Conservation (phyloP, 2,329 filamentous ascomycete genomes). For the Colletotrichum sp. region DNA sequence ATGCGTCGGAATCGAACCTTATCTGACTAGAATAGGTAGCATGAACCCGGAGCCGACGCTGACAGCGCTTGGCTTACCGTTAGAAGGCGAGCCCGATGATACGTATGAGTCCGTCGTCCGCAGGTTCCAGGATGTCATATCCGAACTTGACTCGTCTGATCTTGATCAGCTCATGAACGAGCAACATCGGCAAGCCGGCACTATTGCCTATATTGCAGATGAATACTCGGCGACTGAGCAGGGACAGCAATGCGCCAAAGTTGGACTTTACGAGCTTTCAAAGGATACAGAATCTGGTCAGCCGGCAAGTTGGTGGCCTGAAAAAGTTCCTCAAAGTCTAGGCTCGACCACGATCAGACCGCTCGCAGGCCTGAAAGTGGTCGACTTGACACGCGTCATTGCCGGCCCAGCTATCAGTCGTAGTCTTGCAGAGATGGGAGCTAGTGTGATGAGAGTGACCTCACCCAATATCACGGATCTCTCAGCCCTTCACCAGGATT, state of each 20-base stretch:
- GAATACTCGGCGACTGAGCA: slow-evolving; percentile 30
- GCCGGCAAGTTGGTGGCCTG: slow-evolving; percentile 45
- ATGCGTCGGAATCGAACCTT: neutral
- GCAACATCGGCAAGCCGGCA: slow-evolving; percentile 28
- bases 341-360: slow-evolving; percentile 39
- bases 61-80: slow-evolving; percentile 15
- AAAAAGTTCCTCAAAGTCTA: neutral
- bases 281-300: slow-evolving; percentile 24
- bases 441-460: slow-evolving; percentile 50
- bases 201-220: slow-evolving; percentile 27
- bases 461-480: slow-evolving; percentile 42
- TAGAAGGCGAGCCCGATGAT: slow-evolving; percentile 20
- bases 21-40: neutral
- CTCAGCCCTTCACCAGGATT: slow-evolving; percentile 43
- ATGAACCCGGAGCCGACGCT: slow-evolving; percentile 22
- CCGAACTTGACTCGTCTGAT: slow-evolving; percentile 21
- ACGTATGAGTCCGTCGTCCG: slow-evolving; percentile 21
- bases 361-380: slow-evolving; percentile 50
- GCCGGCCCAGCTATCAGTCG: slow-evolving; percentile 49
- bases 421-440: slow-evolving; percentile 48
- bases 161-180: slow-evolving; percentile 26
- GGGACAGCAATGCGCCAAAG: slow-evolving; percentile 24
- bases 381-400: slow-evolving; percentile 53
- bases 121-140: neutral
- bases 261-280: slow-evolving; percentile 21